A percentile compares a stretch with the other conserved stretches of the same genome.
phyloP scores from a whole-genome alignment of 2,329 filamentous ascomycete genomes.

The Fusarium circinatum region DNA sequence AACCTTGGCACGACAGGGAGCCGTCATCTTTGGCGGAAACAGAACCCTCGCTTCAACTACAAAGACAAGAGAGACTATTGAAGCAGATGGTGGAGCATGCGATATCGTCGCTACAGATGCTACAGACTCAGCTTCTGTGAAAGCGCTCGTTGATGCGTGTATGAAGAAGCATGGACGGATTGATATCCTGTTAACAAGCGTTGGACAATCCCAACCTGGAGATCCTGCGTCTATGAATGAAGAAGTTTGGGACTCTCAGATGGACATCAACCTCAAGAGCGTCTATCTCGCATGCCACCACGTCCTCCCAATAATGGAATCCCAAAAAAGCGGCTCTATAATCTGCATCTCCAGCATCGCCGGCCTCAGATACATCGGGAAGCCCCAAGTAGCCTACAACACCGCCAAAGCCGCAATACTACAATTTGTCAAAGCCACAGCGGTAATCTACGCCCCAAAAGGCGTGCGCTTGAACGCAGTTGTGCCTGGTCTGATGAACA shows the following conservation, averaged over 20 bases:
- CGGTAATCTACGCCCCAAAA: slow-evolving; percentile 59
- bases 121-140: slow-evolving; percentile 62
- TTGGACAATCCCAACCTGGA: slow-evolving; percentile 65
- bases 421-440: slow-evolving; percentile 61
- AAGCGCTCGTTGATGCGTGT: slow-evolving; percentile 62
- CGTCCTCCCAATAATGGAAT: slow-evolving; percentile 65
- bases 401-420: slow-evolving; percentile 62
- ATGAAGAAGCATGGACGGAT: slow-evolving; percentile 63
- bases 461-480: slow-evolving; percentile 64
- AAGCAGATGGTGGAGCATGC: slow-evolving; percentile 48
- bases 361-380: slow-evolving; percentile 60
- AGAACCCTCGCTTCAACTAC: slow-evolving; percentile 53
- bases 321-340: slow-evolving; percentile 55
- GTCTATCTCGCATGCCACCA: slow-evolving; percentile 64
- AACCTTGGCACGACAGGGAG: slow-evolving; percentile 59
- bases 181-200: slow-evolving; percentile 70
- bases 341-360: slow-evolving; percentile 63
- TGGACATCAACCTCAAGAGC: slow-evolving; percentile 65
- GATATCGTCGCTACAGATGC: slow-evolving; percentile 60
- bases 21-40: slow-evolving; percentile 62
- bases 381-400: slow-evolving; percentile 64
- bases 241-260: slow-evolving; percentile 61
- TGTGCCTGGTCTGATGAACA: slow-evolving; percentile 67
- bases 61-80: slow-evolving; percentile 53
- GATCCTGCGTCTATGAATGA: slow-evolving; percentile 60